Evolutionary conservation across 2,329 filamentous ascomycete genomes (phyloP), one percentile per base, ranked within the genome.

Genomic region (Colletotrichum endophyticum): DNA sequence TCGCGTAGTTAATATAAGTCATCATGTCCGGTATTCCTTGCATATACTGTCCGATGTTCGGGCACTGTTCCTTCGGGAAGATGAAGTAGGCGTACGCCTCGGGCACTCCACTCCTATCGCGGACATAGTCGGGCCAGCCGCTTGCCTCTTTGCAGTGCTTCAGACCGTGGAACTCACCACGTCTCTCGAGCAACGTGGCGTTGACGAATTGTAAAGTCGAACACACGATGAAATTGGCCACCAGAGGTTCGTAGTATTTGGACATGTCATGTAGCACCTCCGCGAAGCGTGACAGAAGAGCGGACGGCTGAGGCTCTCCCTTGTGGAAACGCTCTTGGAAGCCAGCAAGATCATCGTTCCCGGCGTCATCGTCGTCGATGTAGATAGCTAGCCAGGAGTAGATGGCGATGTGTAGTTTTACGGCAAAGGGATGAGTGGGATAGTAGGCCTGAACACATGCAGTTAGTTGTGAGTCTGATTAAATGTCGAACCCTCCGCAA

Each of bases 131-230:
- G 44, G 44, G 44, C 44, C 44, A 53, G 11, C 44, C 44, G n/a
- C 44, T 53, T 53, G 44, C 44, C 11, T 53, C 44, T 53, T 53
- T 22, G 44, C 44, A 53, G 44, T 53, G 44, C 44, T 53, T 53
- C n/a, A 53, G 44, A n/a, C 44, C 44, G 44, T 53, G 44, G 44
- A 53, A 53, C n/a, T 53, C 44, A 11, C 44, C 44, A 11, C n/a
- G 44, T 53, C 44, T 53, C 0, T 53, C 44, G 0, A 53, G 44
- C 0, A 53, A 0, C 0, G 44, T 53, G 3, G 44, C 44, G 2
- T 53, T 53, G 11, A 53, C 44, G 44, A 53, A 53, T 0, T 53
- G 44, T 8, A 53, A 5, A 11, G 44, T 53, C 11, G 44, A 53
- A 8, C 44, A 53, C n/a, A 53, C 44, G 0, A 53, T 53, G 44